phyloP scores from a whole-genome alignment of 208 protist genomes.

The Porcisia hertigi region DNA sequence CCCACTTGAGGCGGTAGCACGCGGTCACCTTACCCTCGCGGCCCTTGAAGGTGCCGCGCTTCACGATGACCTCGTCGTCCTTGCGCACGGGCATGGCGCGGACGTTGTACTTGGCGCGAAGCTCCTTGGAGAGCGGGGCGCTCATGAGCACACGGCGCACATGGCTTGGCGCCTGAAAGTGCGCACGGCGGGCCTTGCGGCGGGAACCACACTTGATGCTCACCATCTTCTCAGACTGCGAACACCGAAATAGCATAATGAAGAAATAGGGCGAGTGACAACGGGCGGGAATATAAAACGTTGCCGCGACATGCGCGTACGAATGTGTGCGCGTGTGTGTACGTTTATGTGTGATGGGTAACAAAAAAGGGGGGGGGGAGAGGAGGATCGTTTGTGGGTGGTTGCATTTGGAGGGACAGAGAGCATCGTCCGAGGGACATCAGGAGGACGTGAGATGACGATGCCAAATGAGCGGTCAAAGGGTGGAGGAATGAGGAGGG shows the following conservation, averaged over 20 bases:
- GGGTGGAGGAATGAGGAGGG: background rate
- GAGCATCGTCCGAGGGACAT: too few relatives aligned
- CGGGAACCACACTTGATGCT: constrained; percentile 91
- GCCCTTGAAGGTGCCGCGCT: constrained; percentile 96
- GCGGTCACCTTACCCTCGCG: constrained; percentile 96
- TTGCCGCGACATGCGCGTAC: background rate
- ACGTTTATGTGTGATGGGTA: background rate
- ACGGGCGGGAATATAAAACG: background rate
- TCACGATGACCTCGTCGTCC: constrained; percentile 98
- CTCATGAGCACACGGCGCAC: constrained; percentile 98
- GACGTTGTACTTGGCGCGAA: constrained; percentile 98
- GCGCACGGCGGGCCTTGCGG: constrained; percentile 98
- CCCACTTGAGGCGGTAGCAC: constrained; percentile 99
- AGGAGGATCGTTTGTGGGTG: background rate
- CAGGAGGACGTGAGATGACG: background rate
- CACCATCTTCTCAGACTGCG: constrained; percentile 52
- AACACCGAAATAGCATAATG: constrained; percentile 9
- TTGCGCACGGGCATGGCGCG: constrained; percentile 98
- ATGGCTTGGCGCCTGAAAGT: constrained; percentile 98
- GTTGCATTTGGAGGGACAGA: background rate
- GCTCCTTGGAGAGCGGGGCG: constrained; percentile 98
- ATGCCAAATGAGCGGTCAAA: background rate
- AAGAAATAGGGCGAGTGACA: constrained; percentile 3
- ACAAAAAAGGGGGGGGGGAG: background rate
- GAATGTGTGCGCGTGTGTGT: background rate